Conservation (phyloP, 2,329 filamentous ascomycete genomes). For the Aspergillus pseudoglaucus region DNA sequence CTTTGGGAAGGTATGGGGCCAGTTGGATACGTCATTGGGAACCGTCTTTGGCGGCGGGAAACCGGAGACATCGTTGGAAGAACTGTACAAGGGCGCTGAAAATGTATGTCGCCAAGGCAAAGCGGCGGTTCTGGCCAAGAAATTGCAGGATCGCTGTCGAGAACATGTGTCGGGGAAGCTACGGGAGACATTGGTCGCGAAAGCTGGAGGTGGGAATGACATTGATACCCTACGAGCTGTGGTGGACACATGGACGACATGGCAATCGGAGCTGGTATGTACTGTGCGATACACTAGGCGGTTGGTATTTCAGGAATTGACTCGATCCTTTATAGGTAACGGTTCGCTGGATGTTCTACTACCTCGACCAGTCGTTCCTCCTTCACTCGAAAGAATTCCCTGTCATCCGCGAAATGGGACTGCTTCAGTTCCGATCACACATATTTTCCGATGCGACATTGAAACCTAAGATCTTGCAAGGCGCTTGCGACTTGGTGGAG, state of each 20-base stretch:
- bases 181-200: constrained; percentile 52
- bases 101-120: constrained; percentile 77
- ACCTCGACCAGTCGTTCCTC: constrained; percentile 83
- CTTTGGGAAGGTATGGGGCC: constrained; percentile 66
- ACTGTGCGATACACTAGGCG: constrained; percentile 20
- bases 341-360: constrained; percentile 86
- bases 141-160: constrained; percentile 61
- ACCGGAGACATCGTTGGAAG: constrained; percentile 70
- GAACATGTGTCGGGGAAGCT: constrained; percentile 54
- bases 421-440: constrained; percentile 63
- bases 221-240: constrained; percentile 59
- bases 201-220: constrained; percentile 49
- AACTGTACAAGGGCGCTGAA: constrained; percentile 84
- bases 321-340: constrained; percentile 48
- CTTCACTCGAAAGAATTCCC: constrained; percentile 62
- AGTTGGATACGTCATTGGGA: constrained; percentile 66
- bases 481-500: constrained; percentile 70
- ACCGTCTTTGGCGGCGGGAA: constrained; percentile 63
- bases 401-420: constrained; percentile 74
- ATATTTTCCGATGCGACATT: constrained; percentile 51
- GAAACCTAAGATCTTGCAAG: constrained; percentile 52
- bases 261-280: constrained; percentile 69
- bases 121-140: constrained; percentile 60
- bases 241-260: constrained; percentile 63
- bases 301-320: not conserved